A percentile compares a stretch with the other conserved stretches of the same genome.
Evolutionary conservation across 441 rosid genomes (phyloP).

Genomic region (Gossypium schwendimanii): DNA sequence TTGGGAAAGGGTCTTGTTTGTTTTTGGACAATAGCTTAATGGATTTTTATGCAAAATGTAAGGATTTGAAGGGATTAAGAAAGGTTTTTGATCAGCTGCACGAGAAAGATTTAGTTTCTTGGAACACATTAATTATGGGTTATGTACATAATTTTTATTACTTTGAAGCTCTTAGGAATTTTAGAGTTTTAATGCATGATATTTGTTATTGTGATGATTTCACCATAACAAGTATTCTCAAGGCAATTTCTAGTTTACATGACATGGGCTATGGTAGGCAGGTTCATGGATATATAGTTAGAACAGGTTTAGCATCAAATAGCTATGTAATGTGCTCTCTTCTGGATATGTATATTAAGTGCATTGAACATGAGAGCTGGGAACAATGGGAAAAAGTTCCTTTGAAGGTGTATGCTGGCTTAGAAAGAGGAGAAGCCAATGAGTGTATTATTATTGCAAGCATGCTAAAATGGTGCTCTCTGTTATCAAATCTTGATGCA

Average conservation of each 20-base stretch:
- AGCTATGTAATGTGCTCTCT: slow-evolving; percentile 23
- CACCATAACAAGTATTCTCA: slow-evolving; percentile 23
- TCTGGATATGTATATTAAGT: slow-evolving; percentile 26
- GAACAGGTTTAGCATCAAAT: slow-evolving; percentile 19
- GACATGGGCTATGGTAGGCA: slow-evolving; percentile 21
- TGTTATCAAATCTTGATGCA: slow-evolving; percentile 15
- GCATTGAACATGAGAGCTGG: slow-evolving; percentile 8
- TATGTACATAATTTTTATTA: slow-evolving; percentile 20
- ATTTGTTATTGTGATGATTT: slow-evolving; percentile 23
- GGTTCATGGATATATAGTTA: slow-evolving; percentile 22
- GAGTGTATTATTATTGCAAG: slow-evolving; percentile 17
- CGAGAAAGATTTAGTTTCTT: slow-evolving; percentile 26
- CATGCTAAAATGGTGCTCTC: slow-evolving; percentile 31
- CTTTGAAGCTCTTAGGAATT: slow-evolving; percentile 20
- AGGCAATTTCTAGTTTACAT: slow-evolving; percentile 20
- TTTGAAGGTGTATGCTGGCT: slow-evolving; percentile 16
- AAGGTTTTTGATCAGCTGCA: slow-evolving; percentile 17
- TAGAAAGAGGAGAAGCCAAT: slow-evolving; percentile 14
- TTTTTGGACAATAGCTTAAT: slow-evolving; percentile 25
- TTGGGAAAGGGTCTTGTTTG: not conserved
- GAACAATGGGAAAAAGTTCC: slow-evolving; percentile 15
- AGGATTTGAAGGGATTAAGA: slow-evolving; percentile 18
- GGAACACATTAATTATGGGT: slow-evolving; percentile 30
- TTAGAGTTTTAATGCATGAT: slow-evolving; percentile 17
- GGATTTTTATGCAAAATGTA: slow-evolving; percentile 30